Percentiles rank a stretch among this genome's conserved stretches.
Conservation (phyloP, 192 early-diverging fungal genomes). For the Coemansia sp. region DNA sequence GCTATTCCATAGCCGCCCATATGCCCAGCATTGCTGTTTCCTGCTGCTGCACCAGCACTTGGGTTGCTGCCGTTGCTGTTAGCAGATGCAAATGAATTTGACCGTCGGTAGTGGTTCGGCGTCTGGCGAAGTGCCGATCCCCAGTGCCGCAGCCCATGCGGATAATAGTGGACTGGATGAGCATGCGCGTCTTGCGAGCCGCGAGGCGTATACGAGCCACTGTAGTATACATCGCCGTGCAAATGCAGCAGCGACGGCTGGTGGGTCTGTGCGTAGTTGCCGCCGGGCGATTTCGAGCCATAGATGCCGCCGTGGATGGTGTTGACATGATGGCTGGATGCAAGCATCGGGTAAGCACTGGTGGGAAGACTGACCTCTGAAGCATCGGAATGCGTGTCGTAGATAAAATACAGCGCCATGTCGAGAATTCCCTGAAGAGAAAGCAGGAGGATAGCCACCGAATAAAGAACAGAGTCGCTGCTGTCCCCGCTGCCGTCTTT, state of each 20-base stretch:
- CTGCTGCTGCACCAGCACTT: neutral
- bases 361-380: conserved; percentile 31
- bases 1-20: neutral
- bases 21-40: neutral
- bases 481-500: neutral
- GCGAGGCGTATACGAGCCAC: conserved; percentile 2
- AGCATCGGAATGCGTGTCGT: conserved; percentile 39
- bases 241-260: conserved; percentile 14
- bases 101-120: conserved; percentile 8
- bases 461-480: conserved; percentile 11
- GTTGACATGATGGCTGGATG: conserved; percentile 2
- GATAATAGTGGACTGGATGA: conserved; percentile 1
- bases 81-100: conserved; percentile 14
- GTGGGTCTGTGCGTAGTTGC: neutral
- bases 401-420: conserved; percentile 48
- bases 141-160: neutral
- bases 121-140: neutral
- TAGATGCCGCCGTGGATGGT: conserved; percentile 1
- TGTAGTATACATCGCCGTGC: conserved; percentile 11
- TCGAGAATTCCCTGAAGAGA: conserved; percentile 41
- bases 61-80: conserved; percentile 1
- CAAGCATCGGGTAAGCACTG: conserved; percentile 3
- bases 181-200: conserved; percentile 8
- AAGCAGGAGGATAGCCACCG: conserved; percentile 27
- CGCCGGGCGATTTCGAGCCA: neutral